Evolutionary conservation across 2,329 filamentous ascomycete species (phyloP), one percentile per base, ranked within the genome.

Genomic region (Ophiostoma piceae): DNA sequence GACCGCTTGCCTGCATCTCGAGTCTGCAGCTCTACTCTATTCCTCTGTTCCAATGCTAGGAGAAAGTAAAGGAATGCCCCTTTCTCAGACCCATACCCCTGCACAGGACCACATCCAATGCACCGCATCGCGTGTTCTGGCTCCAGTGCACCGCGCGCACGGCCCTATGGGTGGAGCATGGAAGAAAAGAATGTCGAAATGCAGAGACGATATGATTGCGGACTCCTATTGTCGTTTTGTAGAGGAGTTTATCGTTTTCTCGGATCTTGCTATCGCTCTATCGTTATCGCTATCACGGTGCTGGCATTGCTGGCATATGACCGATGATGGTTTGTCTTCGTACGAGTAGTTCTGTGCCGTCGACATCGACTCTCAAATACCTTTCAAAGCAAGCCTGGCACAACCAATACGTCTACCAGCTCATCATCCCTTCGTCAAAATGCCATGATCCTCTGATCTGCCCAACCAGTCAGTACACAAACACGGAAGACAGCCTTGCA

Each of bases 71-170:
- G 8, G 37, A 39, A 8, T 43, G 43, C 43, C 51, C 51, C 51
- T 57, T 57, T 57, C 26, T 8, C 2, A 29, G 60, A 32, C 60
- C 60, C 22, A 19, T 37, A 32, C 29, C 60, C 60, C 60, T 64
- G 60, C 60, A 64, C 22, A 64, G 32, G 29, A 37, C 60, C 60
- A 64, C 32, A 32, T 26, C n/a, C 22, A 57, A 14, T 57, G 51
- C 51, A 57, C 51, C 51, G 22, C 51, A 64, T 64, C 54, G 54
- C 54, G 54, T 60, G 54, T 60, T 60, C 65, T 16, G 54, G 51
- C 51, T 54, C 47, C 47, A 54, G 47, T 54, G 47, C n/a, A 26
- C 47, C n/a, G 51, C 51, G 60, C 69, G 69, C 69, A 70, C 69
- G 69, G 69, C 47, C 69, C 69, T 62, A 60, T 39, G 39, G 19